Conservation (phyloP, 345 rosid species). For the Camelina laxa region DNA sequence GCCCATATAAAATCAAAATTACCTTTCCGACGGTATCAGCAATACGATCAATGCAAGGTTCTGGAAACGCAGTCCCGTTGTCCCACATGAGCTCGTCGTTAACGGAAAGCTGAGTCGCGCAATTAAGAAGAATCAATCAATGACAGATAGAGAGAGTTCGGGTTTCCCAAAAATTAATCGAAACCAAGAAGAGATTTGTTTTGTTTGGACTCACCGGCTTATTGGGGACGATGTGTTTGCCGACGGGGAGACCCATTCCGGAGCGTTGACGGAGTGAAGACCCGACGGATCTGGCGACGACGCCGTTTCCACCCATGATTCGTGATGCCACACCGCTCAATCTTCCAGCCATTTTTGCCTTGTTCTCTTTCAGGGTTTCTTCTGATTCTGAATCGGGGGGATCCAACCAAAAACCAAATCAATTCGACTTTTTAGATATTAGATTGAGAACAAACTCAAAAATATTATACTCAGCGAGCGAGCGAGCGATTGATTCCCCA, state of each 20-base stretch:
- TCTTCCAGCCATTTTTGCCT: conserved; percentile 72
- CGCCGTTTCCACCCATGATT: conserved; percentile 91
- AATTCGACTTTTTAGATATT: too few species aligned
- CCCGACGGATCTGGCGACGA: conserved; percentile 68
- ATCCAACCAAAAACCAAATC: conserved; percentile 23
- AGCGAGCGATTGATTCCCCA: too few species aligned
- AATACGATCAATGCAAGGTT: conserved; percentile 96
- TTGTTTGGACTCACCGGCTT: conserved; percentile 65
- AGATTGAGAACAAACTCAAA: neutral
- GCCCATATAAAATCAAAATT: neutral
- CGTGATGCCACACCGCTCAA: conserved; percentile 73
- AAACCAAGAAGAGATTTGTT: neutral
- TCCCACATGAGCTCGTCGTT: conserved; percentile 97
- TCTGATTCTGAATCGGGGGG: neutral
- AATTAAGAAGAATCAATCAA: neutral
- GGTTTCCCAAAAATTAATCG: conserved; percentile 10
- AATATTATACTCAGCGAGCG: too few species aligned
- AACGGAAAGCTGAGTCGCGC: conserved; percentile 60
- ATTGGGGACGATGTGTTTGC: conserved; percentile 94
- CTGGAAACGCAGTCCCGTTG: conserved; percentile 90
- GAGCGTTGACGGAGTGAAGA: conserved; percentile 86
- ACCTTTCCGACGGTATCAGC: conserved; percentile 99
- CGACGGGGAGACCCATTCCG: conserved; percentile 97
- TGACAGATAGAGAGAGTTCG: too few species aligned
- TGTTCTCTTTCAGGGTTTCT: conserved; percentile 1